Conservation (phyloP, 768 basidiomycete species). For the Phaeotremella skinneri region DNA sequence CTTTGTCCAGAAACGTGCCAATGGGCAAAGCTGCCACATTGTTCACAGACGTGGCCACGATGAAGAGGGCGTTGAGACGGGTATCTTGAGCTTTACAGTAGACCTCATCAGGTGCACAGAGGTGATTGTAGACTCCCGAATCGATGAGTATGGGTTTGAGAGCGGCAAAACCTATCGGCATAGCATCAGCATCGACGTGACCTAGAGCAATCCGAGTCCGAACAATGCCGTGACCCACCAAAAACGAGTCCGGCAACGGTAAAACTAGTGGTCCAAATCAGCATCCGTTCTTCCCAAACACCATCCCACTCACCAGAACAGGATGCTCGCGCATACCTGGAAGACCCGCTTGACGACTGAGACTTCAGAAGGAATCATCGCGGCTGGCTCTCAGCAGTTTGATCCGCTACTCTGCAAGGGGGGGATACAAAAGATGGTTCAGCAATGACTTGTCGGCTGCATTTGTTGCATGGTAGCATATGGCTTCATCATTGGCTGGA, state of each 20-base stretch:
- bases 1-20: slow-evolving; percentile 43
- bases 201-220: not conserved
- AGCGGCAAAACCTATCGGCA: slow-evolving; percentile 37
- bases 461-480: too few relatives aligned
- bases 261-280: slow-evolving; percentile 13
- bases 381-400: not conserved
- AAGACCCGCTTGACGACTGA: not conserved
- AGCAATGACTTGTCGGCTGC: too few relatives aligned
- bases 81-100: slow-evolving; percentile 39
- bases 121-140: slow-evolving; percentile 44
- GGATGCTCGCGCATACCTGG: slow-evolving; percentile 3
- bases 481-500: too few relatives aligned
- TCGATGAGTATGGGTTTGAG: slow-evolving; percentile 51
- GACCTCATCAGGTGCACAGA: slow-evolving; percentile 35
- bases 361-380: slow-evolving; percentile 1
- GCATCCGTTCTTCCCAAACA: not conserved
- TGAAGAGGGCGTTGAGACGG: slow-evolving; percentile 51
- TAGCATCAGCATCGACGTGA: not conserved
- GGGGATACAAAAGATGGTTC: not conserved
- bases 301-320: slow-evolving; percentile 2
- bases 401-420: not conserved
- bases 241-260: slow-evolving; percentile 6
- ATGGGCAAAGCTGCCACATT: slow-evolving; percentile 50
- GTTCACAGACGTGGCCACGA: slow-evolving; percentile 49
- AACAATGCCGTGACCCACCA: not conserved